Conservation (phyloP, 352 stramenopile species). For the Peronospora destructor region DNA sequence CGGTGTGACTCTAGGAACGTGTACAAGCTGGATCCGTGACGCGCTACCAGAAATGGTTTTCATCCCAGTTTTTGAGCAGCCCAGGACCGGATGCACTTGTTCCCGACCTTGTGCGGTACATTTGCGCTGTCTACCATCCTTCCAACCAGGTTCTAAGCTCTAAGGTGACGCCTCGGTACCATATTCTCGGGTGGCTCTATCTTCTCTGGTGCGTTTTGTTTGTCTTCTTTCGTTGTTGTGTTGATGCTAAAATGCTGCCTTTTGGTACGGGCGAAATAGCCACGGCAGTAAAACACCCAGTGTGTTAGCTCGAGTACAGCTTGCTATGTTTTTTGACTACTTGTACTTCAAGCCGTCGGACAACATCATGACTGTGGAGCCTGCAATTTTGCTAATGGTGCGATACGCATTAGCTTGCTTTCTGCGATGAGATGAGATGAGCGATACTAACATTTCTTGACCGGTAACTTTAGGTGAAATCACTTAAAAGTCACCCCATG, state of each 20-base stretch:
- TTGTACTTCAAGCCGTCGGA: slow-evolving; percentile 76
- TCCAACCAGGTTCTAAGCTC: slow-evolving; percentile 75
- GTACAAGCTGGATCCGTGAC: slow-evolving; percentile 70
- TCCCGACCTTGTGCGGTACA: slow-evolving; percentile 75
- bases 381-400: slow-evolving; percentile 79
- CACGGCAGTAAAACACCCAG: slow-evolving; percentile 63
- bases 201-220: slow-evolving; percentile 53
- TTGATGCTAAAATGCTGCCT: background rate
- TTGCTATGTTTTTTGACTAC: slow-evolving; percentile 86
- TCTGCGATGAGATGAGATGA: background rate
- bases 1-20: slow-evolving; percentile 35
- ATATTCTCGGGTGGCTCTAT: slow-evolving; percentile 84
- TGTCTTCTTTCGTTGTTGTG: background rate
- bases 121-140: slow-evolving; percentile 78
- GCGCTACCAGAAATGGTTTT: slow-evolving; percentile 85
- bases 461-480: slow-evolving; percentile 51
- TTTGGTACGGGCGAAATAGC: slow-evolving; percentile 7
- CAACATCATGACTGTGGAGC: slow-evolving; percentile 81
- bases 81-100: slow-evolving; percentile 65
- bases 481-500: slow-evolving; percentile 77
- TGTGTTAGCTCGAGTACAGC: slow-evolving; percentile 62
- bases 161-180: slow-evolving; percentile 81
- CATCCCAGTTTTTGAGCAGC: slow-evolving; percentile 65
- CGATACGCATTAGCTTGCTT: background rate
- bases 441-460: slow-evolving; percentile 4